Evolutionary conservation across 225 moss, liverwort and hornwort genomes (phyloP), one percentile per base, ranked within the genome.

Genomic region (Physcomitrellopsis africana): DNA sequence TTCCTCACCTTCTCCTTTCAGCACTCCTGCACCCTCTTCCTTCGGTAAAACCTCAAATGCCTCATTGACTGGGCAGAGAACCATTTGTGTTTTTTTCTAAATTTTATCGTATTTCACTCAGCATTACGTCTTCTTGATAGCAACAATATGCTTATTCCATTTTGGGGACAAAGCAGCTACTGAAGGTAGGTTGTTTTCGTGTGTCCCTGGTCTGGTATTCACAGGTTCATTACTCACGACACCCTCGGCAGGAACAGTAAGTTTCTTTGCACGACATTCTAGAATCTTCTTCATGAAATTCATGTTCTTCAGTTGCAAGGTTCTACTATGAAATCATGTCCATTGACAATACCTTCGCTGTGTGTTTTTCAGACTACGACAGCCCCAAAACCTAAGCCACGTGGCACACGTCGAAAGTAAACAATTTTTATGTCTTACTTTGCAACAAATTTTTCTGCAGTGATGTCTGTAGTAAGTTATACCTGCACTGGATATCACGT

Each of bases 361-460:
- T 70, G 42, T 57, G 14, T 76, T 68, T 51, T 47, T 13, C 81
- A 87, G 83, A 65, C 77, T 43, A 79, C 87, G n/a, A 81, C 85
- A 55, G 84, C 90, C 57, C 69, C 85, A 73, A 90, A 87, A 72
- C 87, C 87, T 73, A 90, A 87, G 65, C 90, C 90, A 23, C 84
- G 90, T 48, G 90, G 90, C 47, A 81, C 90, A 60, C 82, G 90
- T 55, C 87, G 90, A 73, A 90, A 87, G 80, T 90, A 85, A 79
- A 37, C 67, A 49, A 18, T 47, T 63, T 8, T 17, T 32, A 29
- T 22, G 29, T 48, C 15, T 59, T 19, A 19, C 32, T 49, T 59
- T 13, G 16, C 60, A 43, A 22, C 22, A 60, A 10, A 51, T 59
- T 70, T 69, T 65, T 37, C 69, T 26, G 63, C 56, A 43, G 68